Conservation (phyloP, 1,139 yeast species). For the Candida mesenterica region DNA sequence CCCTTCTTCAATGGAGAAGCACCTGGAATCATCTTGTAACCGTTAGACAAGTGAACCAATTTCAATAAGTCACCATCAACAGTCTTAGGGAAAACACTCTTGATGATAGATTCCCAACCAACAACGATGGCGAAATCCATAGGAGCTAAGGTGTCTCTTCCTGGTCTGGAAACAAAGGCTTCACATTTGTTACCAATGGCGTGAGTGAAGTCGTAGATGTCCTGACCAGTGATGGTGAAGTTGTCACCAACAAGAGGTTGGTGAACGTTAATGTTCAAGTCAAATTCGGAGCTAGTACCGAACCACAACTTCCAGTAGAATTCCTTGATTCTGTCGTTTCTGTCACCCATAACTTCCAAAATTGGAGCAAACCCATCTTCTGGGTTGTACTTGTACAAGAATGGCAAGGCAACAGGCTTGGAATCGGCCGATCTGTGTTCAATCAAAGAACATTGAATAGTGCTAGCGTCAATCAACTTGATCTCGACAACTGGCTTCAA, state of each 20-base stretch:
- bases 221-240: constrained; percentile 68
- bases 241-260: constrained; percentile 71
- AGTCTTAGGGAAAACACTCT: constrained; percentile 92
- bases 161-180: constrained; percentile 88
- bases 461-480: constrained; percentile 43
- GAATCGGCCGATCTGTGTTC: constrained; percentile 87
- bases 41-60: constrained; percentile 91
- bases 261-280: constrained; percentile 66
- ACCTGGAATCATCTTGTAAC: constrained; percentile 91
- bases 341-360: constrained; percentile 81
- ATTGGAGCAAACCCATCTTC: constrained; percentile 94
- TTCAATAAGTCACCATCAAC: constrained; percentile 96
- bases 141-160: constrained; percentile 86
- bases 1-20: constrained; percentile 88
- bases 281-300: constrained; percentile 58
- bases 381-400: constrained; percentile 77
- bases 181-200: constrained; percentile 97
- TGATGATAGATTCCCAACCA: constrained; percentile 98
- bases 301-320: constrained; percentile 99
- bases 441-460: constrained; percentile 70
- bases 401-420: constrained; percentile 69
- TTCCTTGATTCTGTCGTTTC: constrained; percentile 90
- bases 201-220: constrained; percentile 89
- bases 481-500: constrained; percentile 67
- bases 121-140: constrained; percentile 99